Conservation (phyloP, 2,329 filamentous ascomycete species). For the Blumeria graminis region DNA sequence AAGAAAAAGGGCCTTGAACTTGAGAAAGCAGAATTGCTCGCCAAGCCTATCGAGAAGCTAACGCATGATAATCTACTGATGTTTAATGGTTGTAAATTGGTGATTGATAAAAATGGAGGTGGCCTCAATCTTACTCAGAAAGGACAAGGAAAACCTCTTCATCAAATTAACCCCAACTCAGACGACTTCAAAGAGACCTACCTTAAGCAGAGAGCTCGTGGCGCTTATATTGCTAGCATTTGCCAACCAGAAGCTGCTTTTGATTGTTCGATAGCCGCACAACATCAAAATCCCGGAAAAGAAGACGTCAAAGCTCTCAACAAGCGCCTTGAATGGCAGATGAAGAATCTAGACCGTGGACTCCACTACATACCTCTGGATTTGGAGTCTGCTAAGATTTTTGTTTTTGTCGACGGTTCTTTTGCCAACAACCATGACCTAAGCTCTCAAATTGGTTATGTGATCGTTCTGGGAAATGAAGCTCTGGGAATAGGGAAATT, state of each 20-base stretch:
- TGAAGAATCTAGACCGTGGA: background rate
- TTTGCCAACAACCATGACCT: slow-evolving; percentile 1
- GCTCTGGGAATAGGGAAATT: background rate
- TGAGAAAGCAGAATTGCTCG: background rate
- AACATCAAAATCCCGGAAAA: background rate
- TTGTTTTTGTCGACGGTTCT: background rate
- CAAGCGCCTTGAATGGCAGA: background rate
- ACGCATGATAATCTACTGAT: background rate
- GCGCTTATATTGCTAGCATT: slow-evolving; percentile 1
- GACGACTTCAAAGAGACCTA: background rate
- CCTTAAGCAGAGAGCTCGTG: background rate
- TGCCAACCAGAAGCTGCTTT: slow-evolving; percentile 1
- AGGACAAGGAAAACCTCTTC: slow-evolving; percentile 1
- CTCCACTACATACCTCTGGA: background rate
- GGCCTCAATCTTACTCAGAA: background rate
- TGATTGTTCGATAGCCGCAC: slow-evolving; percentile 2
- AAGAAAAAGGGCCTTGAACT: background rate
- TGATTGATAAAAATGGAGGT: background rate
- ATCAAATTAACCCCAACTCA: background rate
- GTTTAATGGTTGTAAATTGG: slow-evolving; percentile 2
- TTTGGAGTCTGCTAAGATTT: background rate
- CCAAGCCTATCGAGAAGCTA: slow-evolving; percentile 1
- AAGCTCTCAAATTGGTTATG: background rate
- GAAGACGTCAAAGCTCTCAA: background rate
- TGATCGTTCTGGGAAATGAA: background rate